These are phyloP conservation scores for Lagenidium sp. DNA, from an alignment of 352 stramenopile genomes.

Conservation along the genomic window DNA sequence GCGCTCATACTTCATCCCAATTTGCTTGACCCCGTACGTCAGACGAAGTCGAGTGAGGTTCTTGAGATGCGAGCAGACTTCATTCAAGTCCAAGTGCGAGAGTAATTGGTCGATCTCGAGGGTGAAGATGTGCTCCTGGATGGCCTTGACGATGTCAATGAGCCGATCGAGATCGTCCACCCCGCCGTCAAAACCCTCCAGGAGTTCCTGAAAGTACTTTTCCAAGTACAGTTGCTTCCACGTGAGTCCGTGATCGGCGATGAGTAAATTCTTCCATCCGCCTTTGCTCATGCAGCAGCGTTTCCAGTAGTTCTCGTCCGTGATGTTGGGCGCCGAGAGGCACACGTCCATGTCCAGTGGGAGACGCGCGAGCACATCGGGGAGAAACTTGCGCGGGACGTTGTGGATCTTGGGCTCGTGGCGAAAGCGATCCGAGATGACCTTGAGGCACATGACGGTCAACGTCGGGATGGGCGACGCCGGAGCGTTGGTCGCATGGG, in stretches of 20 bases:
- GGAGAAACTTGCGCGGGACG: conserved; percentile 74
- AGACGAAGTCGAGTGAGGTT: conserved; percentile 86
- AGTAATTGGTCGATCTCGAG: conserved; percentile 85
- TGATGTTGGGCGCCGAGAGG: conserved; percentile 75
- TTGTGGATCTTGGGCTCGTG: conserved; percentile 56
- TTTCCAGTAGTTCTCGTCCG: conserved; percentile 94
- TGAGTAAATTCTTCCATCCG: conserved; percentile 88
- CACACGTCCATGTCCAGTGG: conserved; percentile 77
- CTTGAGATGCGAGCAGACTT: conserved; percentile 72
- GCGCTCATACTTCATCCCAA: conserved; percentile 93
- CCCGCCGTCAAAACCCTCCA: conserved; percentile 69
- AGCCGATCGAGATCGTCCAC: conserved; percentile 47
- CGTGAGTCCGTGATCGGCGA: conserved; percentile 85
- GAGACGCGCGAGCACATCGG: conserved; percentile 72
- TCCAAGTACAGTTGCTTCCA: conserved; percentile 93
- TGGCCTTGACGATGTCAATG: conserved; percentile 62
- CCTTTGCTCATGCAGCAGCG: conserved; percentile 70
- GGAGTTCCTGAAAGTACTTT: conserved; percentile 56
- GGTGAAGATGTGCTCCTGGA: conserved; percentile 86
- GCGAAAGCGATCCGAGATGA: conserved; percentile 68
- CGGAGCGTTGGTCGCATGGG: conserved; percentile 3
- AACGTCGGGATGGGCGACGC: conserved; percentile 33
- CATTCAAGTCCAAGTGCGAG: conserved; percentile 84
- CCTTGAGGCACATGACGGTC: conserved; percentile 66
- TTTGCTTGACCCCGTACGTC: conserved; percentile 84